Evolutionary conservation across 805 yeast genomes (phyloP).

Genomic region (Wickerhamiella dianesei): DNA sequence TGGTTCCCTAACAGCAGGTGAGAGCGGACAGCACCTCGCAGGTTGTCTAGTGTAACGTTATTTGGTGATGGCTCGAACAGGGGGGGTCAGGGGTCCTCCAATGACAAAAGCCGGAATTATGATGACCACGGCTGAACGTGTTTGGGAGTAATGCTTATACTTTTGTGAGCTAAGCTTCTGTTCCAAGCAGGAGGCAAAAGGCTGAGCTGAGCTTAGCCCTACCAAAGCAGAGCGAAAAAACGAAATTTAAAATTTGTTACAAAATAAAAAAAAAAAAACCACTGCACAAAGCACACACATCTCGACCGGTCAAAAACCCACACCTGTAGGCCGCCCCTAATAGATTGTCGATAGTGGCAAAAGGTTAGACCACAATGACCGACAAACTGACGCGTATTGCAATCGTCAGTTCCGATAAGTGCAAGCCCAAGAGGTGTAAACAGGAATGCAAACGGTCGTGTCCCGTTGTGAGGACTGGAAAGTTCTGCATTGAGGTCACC

Average conservation of each 20-base stretch:
- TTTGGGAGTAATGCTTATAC: no score
- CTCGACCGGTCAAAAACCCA: neutral
- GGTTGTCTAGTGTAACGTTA: neutral
- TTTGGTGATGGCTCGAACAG: no score
- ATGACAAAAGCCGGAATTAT: neutral
- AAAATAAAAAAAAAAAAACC: neutral
- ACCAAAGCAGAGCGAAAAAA: neutral
- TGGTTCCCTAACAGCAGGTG: neutral
- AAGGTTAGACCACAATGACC: neutral
- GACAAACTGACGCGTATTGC: constrained; percentile 53
- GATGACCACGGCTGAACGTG: neutral
- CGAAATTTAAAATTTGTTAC: neutral
- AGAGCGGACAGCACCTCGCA: neutral
- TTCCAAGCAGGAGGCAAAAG: no score
- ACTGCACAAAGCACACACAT: neutral
- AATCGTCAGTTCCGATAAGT: constrained; percentile 82
- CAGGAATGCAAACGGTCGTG: constrained; percentile 96
- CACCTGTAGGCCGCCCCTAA: neutral
- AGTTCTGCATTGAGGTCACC: constrained; percentile 89
- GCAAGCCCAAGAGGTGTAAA: constrained; percentile 97
- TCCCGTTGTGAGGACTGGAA: constrained; percentile 97
- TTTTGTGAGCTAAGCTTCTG: no score
- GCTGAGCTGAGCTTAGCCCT: neutral
- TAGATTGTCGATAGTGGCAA: neutral
- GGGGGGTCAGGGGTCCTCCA: no score